These are phyloP conservation scores for Colletotrichum tropicale DNA, from an alignment of 2,329 filamentous ascomycete genomes.

Conservation along the genomic window DNA sequence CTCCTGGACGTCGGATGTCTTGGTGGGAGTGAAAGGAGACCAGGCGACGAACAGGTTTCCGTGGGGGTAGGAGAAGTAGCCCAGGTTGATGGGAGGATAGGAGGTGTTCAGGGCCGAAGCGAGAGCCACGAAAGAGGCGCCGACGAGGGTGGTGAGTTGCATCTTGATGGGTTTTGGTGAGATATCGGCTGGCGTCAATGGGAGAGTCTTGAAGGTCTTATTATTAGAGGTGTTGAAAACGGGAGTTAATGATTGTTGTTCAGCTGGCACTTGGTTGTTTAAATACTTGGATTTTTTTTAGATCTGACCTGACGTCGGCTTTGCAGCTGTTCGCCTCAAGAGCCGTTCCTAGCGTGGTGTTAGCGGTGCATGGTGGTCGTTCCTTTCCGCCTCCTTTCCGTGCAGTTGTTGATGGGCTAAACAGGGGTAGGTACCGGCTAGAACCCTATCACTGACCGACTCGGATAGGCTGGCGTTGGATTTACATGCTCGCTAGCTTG, in stretches of 20 bases:
- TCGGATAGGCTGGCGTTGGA: neutral
- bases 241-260: neutral
- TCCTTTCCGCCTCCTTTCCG: neutral
- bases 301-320: neutral
- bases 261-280: neutral
- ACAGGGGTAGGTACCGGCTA: neutral
- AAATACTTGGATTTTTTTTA: neutral
- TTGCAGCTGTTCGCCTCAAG: neutral
- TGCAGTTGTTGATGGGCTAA: neutral
- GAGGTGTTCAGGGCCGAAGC: neutral
- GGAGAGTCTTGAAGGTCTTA: neutral
- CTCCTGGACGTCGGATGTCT: neutral
- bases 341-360: neutral
- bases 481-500: neutral
- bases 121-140: neutral
- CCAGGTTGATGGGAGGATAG: conserved; percentile 7
- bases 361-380: neutral
- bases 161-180: neutral
- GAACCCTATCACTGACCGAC: neutral
- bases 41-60: conserved; percentile 1
- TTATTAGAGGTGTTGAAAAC: neutral
- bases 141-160: neutral
- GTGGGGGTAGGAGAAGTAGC: neutral
- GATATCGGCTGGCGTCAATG: neutral
- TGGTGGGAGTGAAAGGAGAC: conserved; percentile 10